Percentiles rank a stretch among this genome's conserved stretches.
These are phyloP conservation scores for Naganishia sp. DNA, from an alignment of 1,284 basidiomycete genomes.

Conservation along the genomic window DNA sequence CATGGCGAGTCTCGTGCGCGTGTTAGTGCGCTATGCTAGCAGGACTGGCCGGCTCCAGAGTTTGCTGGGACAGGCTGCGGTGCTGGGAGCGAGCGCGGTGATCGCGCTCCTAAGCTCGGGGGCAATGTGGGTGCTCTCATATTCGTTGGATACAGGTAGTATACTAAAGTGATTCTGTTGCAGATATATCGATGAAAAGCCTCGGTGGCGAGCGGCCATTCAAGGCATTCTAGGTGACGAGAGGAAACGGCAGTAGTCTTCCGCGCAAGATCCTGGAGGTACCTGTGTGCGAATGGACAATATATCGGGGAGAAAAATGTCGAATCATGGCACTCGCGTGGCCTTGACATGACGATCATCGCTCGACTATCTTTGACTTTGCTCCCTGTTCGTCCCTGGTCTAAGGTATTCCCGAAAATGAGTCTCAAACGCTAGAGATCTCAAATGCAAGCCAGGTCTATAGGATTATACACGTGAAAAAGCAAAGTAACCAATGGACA, in stretches of 20 bases:
- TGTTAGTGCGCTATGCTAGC: neutral
- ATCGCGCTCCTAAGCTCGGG: slow-evolving; percentile 5
- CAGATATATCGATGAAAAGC: slow-evolving; percentile 22
- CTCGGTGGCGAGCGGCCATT: slow-evolving; percentile 14
- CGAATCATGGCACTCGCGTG: neutral
- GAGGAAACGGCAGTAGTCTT: no score
- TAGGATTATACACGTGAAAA: neutral
- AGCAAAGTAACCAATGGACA: neutral
- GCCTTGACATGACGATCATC: no score
- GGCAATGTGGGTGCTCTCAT: neutral
- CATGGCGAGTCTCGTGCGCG: neutral
- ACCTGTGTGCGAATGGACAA: neutral
- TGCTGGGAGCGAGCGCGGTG: neutral
- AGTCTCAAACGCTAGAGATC: no score
- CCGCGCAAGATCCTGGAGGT: neutral
- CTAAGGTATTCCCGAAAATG: no score
- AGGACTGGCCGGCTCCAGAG: neutral
- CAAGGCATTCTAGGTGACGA: neutral
- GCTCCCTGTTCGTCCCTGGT: no score
- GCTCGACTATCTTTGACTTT: no score
- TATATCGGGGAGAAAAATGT: neutral
- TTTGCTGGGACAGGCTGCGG: neutral
- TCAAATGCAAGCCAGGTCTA: no score
- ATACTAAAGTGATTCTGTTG: no score
- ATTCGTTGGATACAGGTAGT: no score